Conservation (phyloP, 1,139 yeast species). For the Schizosaccharomyces versatilis region DNA sequence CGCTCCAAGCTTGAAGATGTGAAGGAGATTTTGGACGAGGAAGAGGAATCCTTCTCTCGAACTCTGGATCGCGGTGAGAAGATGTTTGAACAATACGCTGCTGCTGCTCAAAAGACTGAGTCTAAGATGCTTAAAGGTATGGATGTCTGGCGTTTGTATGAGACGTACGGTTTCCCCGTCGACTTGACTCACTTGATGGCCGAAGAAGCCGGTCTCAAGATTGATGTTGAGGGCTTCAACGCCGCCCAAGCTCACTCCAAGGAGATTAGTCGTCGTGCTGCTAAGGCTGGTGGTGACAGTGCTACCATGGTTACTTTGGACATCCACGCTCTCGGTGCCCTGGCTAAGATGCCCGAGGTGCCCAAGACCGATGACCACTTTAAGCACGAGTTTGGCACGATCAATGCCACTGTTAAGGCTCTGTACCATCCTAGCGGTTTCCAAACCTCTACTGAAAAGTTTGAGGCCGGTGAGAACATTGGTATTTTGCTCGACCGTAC, state of each 20-base stretch:
- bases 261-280: conserved; percentile 38
- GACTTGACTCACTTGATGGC: conserved; percentile 96
- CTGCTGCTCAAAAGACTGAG: conserved; percentile 49
- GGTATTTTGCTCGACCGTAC: conserved; percentile 76
- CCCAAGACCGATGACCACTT: conserved; percentile 63
- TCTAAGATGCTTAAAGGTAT: conserved; percentile 65
- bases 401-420: conserved; percentile 31
- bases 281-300: conserved; percentile 59
- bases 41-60: conserved; percentile 80
- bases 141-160: conserved; percentile 95
- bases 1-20: conserved; percentile 47
- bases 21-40: conserved; percentile 82
- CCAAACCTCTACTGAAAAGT: conserved; percentile 24
- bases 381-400: conserved; percentile 27
- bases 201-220: conserved; percentile 85
- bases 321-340: conserved; percentile 57
- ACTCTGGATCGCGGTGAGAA: conserved; percentile 96
- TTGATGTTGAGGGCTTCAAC: conserved; percentile 81
- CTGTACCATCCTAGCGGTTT: conserved; percentile 44
- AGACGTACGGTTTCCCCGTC: conserved; percentile 98
- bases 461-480: conserved; percentile 31
- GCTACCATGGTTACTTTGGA: conserved; percentile 47
- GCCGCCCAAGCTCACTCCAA: conserved; percentile 68
- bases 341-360: conserved; percentile 24
- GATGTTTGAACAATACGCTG: conserved; percentile 76